Evolutionary conservation across 2,329 filamentous ascomycete species (phyloP).

Genomic region (Alternaria triticimaculans): DNA sequence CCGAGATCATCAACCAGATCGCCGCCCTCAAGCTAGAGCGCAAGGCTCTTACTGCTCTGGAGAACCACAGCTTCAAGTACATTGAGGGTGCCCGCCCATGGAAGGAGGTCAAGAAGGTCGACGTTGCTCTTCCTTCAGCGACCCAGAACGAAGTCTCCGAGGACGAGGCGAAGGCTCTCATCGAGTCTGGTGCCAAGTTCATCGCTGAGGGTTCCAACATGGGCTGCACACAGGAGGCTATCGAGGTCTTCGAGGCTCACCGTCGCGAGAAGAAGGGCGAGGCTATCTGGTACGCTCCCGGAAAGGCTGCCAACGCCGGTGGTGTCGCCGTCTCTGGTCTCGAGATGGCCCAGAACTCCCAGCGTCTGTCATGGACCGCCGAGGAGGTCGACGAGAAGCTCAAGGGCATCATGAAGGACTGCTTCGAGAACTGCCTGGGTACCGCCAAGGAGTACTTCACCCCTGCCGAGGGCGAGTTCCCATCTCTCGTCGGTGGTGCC

Average conservation of each 20-base stretch:
- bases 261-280: slow-evolving; percentile 71
- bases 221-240: slow-evolving; percentile 96
- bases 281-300: slow-evolving; percentile 94
- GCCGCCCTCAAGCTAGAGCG: slow-evolving; percentile 86
- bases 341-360: slow-evolving; percentile 98
- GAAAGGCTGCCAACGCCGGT: slow-evolving; percentile 94
- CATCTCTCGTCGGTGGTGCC: slow-evolving; percentile 87
- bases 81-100: slow-evolving; percentile 87
- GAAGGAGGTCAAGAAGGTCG: slow-evolving; percentile 86
- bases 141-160: slow-evolving; percentile 97
- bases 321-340: slow-evolving; percentile 96
- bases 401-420: slow-evolving; percentile 92
- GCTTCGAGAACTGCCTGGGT: slow-evolving; percentile 86
- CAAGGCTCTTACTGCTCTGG: slow-evolving; percentile 78
- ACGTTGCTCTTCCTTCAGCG: slow-evolving; percentile 89
- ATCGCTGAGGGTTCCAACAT: slow-evolving; percentile 98
- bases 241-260: slow-evolving; percentile 86
- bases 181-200: slow-evolving; percentile 78
- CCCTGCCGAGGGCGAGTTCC: slow-evolving; percentile 79
- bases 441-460: slow-evolving; percentile 90
- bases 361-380: slow-evolving; percentile 81
- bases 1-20: slow-evolving; percentile 79
- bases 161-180: slow-evolving; percentile 85
- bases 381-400: slow-evolving; percentile 93
- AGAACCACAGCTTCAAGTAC: slow-evolving; percentile 79